These are phyloP conservation scores for Nicotiana paniculata DNA, from an alignment of 257 asterid species.

Conservation along the genomic window DNA sequence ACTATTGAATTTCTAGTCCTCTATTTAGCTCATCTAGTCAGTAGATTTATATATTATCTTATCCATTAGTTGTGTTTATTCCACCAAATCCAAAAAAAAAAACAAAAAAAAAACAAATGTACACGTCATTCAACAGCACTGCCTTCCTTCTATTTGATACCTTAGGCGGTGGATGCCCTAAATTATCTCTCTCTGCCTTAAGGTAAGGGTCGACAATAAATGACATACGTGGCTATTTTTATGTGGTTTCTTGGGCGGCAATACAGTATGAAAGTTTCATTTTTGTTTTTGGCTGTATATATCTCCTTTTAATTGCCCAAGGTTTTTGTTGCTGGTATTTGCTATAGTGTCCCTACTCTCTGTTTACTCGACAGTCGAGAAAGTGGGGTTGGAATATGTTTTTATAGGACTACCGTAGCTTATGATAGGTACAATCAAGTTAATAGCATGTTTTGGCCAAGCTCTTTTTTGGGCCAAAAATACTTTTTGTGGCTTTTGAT, in stretches of 20 bases:
- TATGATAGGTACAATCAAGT: too few relatives aligned
- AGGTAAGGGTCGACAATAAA: neutral
- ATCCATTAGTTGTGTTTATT: neutral
- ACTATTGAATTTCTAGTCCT: neutral
- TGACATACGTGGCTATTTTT: conserved; percentile 31
- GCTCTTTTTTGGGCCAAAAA: too few relatives aligned
- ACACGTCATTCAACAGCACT: neutral
- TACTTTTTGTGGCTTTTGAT: too few relatives aligned
- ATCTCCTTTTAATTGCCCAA: neutral
- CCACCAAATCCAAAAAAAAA: neutral
- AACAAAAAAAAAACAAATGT: neutral
- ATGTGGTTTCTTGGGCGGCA: conserved; percentile 37
- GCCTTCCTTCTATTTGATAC: conserved; percentile 32
- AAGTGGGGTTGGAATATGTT: neutral
- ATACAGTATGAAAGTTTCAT: neutral
- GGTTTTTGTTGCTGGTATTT: neutral
- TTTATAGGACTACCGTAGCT: neutral
- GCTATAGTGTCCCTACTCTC: neutral
- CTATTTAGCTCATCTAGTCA: too few relatives aligned
- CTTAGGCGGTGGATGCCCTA: conserved; percentile 41
- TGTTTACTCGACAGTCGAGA: neutral
- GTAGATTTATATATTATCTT: neutral
- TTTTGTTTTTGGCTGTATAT: neutral
- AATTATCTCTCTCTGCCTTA: conserved; percentile 11
- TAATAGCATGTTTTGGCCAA: too few relatives aligned